Percentiles rank a stretch among this genome's conserved stretches.
phyloP scores from a whole-genome alignment of 164 flowering plant species.

The Liriodendron chinense region DNA sequence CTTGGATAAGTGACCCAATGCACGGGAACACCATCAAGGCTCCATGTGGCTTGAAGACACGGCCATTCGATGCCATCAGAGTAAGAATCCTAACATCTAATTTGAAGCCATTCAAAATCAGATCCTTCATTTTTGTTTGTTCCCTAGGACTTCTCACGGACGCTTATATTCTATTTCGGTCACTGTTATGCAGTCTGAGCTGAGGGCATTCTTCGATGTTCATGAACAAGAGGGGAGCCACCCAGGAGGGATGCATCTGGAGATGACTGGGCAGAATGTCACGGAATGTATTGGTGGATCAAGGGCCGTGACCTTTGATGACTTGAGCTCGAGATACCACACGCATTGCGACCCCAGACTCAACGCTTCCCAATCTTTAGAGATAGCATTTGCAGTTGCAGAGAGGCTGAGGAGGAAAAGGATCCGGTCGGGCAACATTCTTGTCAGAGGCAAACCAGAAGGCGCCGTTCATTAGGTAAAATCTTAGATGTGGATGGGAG shows the following conservation, averaged over 20 bases:
- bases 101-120: not conserved
- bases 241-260: conserved; percentile 64
- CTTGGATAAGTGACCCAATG: conserved; percentile 65
- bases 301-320: conserved; percentile 47
- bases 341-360: conserved; percentile 72
- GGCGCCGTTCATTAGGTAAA: not conserved
- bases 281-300: conserved; percentile 74
- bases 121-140: not conserved
- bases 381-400: conserved; percentile 53
- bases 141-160: not conserved
- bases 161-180: not conserved
- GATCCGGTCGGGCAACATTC: conserved; percentile 10
- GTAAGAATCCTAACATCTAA: conserved; percentile 21
- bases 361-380: conserved; percentile 65
- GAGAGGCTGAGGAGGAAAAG: conserved; percentile 56
- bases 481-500: not conserved
- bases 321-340: conserved; percentile 57
- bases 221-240: conserved; percentile 75
- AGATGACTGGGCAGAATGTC: conserved; percentile 75
- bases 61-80: conserved; percentile 56
- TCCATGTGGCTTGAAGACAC: conserved; percentile 66
- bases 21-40: conserved; percentile 60
- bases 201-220: conserved; percentile 68
- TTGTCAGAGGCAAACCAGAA: not conserved
- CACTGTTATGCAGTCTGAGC: conserved; percentile 41